Evolutionary conservation across 2,329 filamentous ascomycete genomes (phyloP), one percentile per base, ranked within the genome.

Genomic region (Cladophialophora psammophila): DNA sequence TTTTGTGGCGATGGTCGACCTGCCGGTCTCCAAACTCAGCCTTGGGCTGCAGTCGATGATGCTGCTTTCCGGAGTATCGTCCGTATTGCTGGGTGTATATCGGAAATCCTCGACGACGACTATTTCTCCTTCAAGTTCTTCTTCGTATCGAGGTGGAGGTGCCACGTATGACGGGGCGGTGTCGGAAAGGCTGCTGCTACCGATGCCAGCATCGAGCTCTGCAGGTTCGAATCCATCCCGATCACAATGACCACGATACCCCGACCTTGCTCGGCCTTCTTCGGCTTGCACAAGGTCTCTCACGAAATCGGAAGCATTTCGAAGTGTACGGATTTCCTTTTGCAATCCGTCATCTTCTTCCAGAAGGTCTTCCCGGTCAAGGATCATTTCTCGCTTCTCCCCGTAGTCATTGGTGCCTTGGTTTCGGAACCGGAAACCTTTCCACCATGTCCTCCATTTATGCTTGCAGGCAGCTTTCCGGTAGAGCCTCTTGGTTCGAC

Each of bases 221-320:
- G 65, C 56, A 18, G 68, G 60, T 48, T 65, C 53, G 26, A 58
- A 64, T 8, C 64, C 38, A 52, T 61, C 61, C 26, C 40, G 56
- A 58, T 60, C 63, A 35, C 31, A 38, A 63, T 54, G 42, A n/a
- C 12, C 13, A 38, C 31, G 40, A 32, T 53, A 50, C 35, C 54
- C 54, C 38, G 61, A 48, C 40, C 65, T 36, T 36, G 52, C 63
- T 55, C 64, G 56, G 66, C 77, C 75, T 67, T 78, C 76, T 61
- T 79, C 77, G 13, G 80, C 80, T 34, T 77, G 74, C 35, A 85
- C 78, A 9, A 86, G 75, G 50, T 82, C 78, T 50, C 81, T 80
- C 1, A 87, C 85, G 32, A 86, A 82, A 59, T 84, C 81, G 57
- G 86, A 83, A 0, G 85, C 84, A 18, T 81, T 78, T 36, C 84